Percentiles rank a stretch among this genome's conserved stretches.
Evolutionary conservation across 192 early-diverging fungal species (phyloP).

Genomic region (Mycoemilia scoparia): DNA sequence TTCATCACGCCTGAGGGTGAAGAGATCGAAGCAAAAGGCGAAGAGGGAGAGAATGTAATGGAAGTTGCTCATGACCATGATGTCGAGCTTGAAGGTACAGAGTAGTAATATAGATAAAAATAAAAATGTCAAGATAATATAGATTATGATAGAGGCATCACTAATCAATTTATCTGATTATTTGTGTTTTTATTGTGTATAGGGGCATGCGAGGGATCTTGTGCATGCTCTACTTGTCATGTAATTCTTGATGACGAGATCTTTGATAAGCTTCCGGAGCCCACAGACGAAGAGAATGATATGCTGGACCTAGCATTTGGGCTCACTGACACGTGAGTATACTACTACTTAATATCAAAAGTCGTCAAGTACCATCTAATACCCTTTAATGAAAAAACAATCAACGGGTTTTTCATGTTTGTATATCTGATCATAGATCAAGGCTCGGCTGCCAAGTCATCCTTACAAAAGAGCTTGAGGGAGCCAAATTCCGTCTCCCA

Average conservation of each 20-base stretch:
- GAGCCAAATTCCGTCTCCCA: constrained; percentile 71
- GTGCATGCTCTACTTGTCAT: constrained; percentile 91
- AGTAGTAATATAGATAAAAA: constrained; percentile 6
- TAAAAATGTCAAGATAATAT: neutral
- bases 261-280: constrained; percentile 76
- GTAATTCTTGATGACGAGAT: constrained; percentile 66
- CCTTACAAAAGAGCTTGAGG: constrained; percentile 72
- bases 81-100: constrained; percentile 91
- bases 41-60: constrained; percentile 72
- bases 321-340: constrained; percentile 90
- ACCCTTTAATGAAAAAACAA: neutral
- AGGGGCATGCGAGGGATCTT: constrained; percentile 85
- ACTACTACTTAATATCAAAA: too few relatives aligned
- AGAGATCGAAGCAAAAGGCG: constrained; percentile 50
- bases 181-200: neutral
- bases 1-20: constrained; percentile 77
- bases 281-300: constrained; percentile 93
- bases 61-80: constrained; percentile 82
- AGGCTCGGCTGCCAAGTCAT: constrained; percentile 84
- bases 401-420: neutral
- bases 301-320: constrained; percentile 96
- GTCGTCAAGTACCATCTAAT: constrained; percentile 12
- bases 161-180: neutral
- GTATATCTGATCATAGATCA: too few relatives aligned
- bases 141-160: neutral